Conservation (phyloP, 495 filamentous ascomycete genomes). For the Amniculicola lignicola region DNA sequence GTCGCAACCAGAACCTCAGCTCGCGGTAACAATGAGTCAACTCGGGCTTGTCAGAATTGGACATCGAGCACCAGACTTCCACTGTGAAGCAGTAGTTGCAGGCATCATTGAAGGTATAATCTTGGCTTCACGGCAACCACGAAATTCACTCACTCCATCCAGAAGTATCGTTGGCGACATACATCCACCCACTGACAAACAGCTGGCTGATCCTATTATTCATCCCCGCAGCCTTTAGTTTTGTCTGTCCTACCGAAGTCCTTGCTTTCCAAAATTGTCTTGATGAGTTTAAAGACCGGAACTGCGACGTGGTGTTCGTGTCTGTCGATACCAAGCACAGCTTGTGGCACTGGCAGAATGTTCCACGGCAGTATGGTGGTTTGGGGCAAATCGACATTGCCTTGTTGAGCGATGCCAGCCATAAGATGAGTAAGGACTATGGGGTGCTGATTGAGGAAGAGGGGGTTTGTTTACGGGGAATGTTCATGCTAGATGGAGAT, state of each 20-base stretch:
- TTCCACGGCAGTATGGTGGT: conserved; percentile 24
- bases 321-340: conserved; percentile 41
- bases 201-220: conserved; percentile 31
- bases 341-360: conserved; percentile 30
- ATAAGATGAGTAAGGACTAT: conserved; percentile 31
- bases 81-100: conserved; percentile 21
- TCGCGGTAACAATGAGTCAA: background rate
- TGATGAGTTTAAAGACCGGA: conserved; percentile 24
- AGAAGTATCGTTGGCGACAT: conserved; percentile 21
- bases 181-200: background rate
- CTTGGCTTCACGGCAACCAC: background rate
- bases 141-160: background rate
- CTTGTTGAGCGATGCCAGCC: conserved; percentile 27
- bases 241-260: conserved; percentile 34
- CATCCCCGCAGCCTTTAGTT: conserved; percentile 32
- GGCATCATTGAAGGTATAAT: conserved; percentile 21
- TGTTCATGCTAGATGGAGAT: conserved; percentile 26
- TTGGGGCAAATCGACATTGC: conserved; percentile 25
- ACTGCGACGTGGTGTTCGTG: conserved; percentile 26
- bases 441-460: conserved; percentile 30
- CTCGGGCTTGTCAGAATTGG: conserved; percentile 20
- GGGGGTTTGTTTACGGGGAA: conserved; percentile 25
- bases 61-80: conserved; percentile 22
- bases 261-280: conserved; percentile 30
- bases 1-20: no score